phyloP scores from a whole-genome alignment of 257 asterid species.

The Oldenlandia corymbosa region DNA sequence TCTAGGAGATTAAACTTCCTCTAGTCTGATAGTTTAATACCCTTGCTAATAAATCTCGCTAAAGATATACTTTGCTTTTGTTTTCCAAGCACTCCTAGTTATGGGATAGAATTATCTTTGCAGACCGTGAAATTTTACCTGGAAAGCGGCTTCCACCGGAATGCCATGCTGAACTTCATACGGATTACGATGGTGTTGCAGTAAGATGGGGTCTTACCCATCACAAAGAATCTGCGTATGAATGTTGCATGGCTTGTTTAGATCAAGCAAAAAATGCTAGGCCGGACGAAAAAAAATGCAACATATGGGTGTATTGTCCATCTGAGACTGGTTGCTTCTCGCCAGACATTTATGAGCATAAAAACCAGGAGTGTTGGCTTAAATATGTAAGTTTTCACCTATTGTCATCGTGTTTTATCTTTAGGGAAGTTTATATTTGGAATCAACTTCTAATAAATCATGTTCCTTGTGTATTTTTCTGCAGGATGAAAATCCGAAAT shows the following conservation, averaged over 20 bases:
- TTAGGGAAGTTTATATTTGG: too few species aligned
- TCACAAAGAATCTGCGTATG: constrained; percentile 86
- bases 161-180: constrained; percentile 73
- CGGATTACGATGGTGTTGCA: constrained; percentile 86
- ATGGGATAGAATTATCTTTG: constrained; percentile 14
- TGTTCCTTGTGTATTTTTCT: constrained; percentile 14
- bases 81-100: constrained; percentile 1
- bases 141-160: constrained; percentile 78
- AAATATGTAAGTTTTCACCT: constrained; percentile 56
- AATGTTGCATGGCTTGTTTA: constrained; percentile 89
- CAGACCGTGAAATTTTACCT: constrained; percentile 64
- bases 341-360: constrained; percentile 85
- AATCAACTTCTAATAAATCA: neutral
- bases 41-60: too few species aligned
- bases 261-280: constrained; percentile 68
- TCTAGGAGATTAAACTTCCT: neutral
- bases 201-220: constrained; percentile 93
- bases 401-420: neutral
- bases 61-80: neutral
- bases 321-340: constrained; percentile 76
- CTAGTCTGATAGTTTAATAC: neutral
- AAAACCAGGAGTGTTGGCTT: constrained; percentile 88
- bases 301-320: constrained; percentile 92
- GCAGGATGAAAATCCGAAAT: constrained; percentile 72
- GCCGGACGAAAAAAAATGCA: constrained; percentile 62